A percentile compares a stretch with the other conserved stretches of the same genome.
These are phyloP conservation scores for Xerophyta viscosa DNA, from an alignment of 106 monocot species.

Conservation along the genomic window DNA sequence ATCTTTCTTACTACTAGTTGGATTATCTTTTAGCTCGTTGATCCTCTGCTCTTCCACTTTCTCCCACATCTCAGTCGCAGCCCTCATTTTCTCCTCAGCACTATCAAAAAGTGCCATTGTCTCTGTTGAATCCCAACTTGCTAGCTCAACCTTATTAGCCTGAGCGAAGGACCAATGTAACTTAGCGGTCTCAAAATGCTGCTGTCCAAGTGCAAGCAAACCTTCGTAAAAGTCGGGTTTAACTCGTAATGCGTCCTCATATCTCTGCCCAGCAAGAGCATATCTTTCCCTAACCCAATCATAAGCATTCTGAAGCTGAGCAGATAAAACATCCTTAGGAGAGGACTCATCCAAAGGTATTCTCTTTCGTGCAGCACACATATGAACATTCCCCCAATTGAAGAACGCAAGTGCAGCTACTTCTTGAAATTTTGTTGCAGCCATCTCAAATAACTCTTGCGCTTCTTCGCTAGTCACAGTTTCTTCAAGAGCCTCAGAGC, in stretches of 20 bases:
- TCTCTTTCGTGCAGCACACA: slow-evolving; percentile 92
- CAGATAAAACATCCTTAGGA: slow-evolving; percentile 43
- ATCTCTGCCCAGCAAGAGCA: slow-evolving; percentile 76
- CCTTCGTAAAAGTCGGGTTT: slow-evolving; percentile 97
- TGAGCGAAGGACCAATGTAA: slow-evolving; percentile 95
- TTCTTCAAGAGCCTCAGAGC: slow-evolving; percentile 92
- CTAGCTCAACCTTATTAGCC: slow-evolving; percentile 70
- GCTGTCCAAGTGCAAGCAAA: slow-evolving; percentile 90
- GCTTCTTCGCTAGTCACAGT: slow-evolving; percentile 82
- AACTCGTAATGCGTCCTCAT: slow-evolving; percentile 72
- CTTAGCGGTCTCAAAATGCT: slow-evolving; percentile 94
- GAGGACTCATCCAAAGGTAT: slow-evolving; percentile 77
- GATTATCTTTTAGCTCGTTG: slow-evolving; percentile 60
- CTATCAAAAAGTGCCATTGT: slow-evolving; percentile 71
- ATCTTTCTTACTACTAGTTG: slow-evolving; percentile 40
- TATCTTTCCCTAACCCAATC: slow-evolving; percentile 88
- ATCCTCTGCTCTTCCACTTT: slow-evolving; percentile 84
- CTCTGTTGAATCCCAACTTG: slow-evolving; percentile 61
- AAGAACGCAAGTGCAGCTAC: slow-evolving; percentile 96
- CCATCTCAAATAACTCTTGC: slow-evolving; percentile 78
- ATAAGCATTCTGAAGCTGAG: slow-evolving; percentile 70
- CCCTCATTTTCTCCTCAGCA: slow-evolving; percentile 85
- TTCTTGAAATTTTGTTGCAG: slow-evolving; percentile 92
- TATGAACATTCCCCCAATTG: slow-evolving; percentile 98
- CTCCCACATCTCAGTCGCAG: slow-evolving; percentile 95